These are phyloP conservation scores for Boechera retrofracta DNA, from an alignment of 345 rosid genomes.

Conservation along the genomic window DNA sequence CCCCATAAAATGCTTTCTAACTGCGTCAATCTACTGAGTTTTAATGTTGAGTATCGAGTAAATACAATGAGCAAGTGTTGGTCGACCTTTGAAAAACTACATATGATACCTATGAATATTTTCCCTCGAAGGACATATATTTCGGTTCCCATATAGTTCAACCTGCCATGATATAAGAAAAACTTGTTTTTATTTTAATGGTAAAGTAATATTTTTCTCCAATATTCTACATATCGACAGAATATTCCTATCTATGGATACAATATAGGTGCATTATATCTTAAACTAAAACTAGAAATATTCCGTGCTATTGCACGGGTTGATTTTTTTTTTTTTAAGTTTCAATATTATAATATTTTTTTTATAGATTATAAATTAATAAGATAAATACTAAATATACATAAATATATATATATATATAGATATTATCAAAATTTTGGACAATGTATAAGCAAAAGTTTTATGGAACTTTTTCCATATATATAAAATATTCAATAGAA, in stretches of 20 bases:
- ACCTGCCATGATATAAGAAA: conserved; percentile 41
- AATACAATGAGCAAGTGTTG: neutral
- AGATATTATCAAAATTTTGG: too few relatives aligned
- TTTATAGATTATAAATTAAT: too few relatives aligned
- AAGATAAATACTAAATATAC: too few relatives aligned
- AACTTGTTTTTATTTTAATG: conserved; percentile 26
- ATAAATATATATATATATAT: too few relatives aligned
- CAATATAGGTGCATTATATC: conserved; percentile 1
- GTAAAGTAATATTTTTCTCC: neutral
- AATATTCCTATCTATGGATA: conserved; percentile 39
- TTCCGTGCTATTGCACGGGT: too few relatives aligned
- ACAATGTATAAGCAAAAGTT: too few relatives aligned
- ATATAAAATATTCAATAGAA: too few relatives aligned
- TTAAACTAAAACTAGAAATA: neutral
- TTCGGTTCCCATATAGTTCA: conserved; percentile 26
- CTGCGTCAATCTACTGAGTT: neutral
- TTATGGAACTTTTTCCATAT: too few relatives aligned
- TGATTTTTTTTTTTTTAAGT: too few relatives aligned
- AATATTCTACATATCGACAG: conserved; percentile 33
- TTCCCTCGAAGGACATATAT: conserved; percentile 14
- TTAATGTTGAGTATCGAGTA: conserved; percentile 1
- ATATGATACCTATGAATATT: neutral
- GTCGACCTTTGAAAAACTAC: neutral
- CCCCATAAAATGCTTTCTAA: neutral
- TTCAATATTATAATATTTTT: too few relatives aligned